Evolutionary conservation across 164 flowering plant genomes (phyloP).

Genomic region (Vitis riparia): DNA sequence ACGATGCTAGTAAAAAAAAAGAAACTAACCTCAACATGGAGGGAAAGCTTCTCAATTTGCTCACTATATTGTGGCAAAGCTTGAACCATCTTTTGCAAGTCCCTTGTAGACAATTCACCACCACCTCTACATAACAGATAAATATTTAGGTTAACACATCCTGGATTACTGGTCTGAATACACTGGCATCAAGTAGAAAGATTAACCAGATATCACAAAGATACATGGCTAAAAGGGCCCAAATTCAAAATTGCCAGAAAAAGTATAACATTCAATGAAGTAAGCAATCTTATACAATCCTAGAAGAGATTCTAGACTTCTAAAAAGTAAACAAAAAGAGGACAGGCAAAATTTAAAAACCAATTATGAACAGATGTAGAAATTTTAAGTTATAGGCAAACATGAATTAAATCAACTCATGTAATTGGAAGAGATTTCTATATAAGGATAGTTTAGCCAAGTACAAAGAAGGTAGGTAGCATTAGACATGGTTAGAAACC

Average conservation of each 20-base stretch:
- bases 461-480: background rate
- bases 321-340: too few relatives aligned
- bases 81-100: constrained; percentile 98
- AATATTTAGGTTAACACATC: background rate
- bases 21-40: constrained; percentile 90
- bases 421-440: background rate
- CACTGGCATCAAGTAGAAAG: background rate
- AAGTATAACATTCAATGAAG: too few relatives aligned
- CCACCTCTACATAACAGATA: constrained; percentile 56
- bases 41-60: constrained; percentile 93
- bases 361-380: too few relatives aligned
- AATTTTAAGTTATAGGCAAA: background rate
- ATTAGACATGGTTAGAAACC: too few relatives aligned
- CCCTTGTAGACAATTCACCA: constrained; percentile 87
- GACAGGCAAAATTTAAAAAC: too few relatives aligned
- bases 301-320: too few relatives aligned
- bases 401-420: background rate
- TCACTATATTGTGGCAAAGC: constrained; percentile 98
- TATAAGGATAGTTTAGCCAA: background rate
- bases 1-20: background rate
- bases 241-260: background rate
- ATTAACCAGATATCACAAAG: background rate
- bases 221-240: background rate
- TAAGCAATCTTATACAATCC: background rate
- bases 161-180: background rate